Evolutionary conservation across 192 early-diverging fungal species (phyloP).

Genomic region (Pilaira anomala): DNA sequence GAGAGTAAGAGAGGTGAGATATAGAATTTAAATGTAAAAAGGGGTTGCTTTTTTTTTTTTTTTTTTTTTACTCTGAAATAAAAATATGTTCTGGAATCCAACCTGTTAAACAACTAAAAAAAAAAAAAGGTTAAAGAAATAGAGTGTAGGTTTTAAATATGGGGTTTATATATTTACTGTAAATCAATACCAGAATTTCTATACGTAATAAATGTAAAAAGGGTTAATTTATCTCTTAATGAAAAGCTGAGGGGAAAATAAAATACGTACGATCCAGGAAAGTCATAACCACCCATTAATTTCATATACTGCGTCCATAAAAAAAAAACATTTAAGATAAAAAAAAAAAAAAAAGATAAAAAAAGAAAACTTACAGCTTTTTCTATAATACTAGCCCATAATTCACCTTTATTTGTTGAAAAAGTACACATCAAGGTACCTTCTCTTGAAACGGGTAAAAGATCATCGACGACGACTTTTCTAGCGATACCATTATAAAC

Average conservation of each 20-base stretch:
- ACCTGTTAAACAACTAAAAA: conserved; percentile 72
- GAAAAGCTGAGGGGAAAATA: too few relatives aligned
- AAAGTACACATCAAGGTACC: conserved; percentile 87
- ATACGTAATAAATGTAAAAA: conserved; percentile 9
- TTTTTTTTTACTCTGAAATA: conserved; percentile 58
- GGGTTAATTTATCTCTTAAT: too few relatives aligned
- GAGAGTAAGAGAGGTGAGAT: too few relatives aligned
- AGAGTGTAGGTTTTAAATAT: too few relatives aligned
- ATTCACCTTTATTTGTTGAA: conserved; percentile 67
- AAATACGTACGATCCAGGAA: conserved; percentile 78
- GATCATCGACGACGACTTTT: conserved; percentile 88
- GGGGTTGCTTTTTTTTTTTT: neutral
- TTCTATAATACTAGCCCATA: conserved; percentile 86
- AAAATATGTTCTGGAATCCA: conserved; percentile 95
- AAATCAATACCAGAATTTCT: conserved; percentile 90
- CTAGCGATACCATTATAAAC: conserved; percentile 83
- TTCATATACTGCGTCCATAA: conserved; percentile 68
- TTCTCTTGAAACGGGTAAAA: conserved; percentile 69
- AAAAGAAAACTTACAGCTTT: conserved; percentile 63
- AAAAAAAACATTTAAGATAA: neutral
- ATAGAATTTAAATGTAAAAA: neutral
- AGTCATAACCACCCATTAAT: conserved; percentile 93
- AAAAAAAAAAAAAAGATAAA: neutral
- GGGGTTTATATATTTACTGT: conserved; percentile 58
- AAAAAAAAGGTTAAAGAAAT: neutral